These are phyloP conservation scores for Lonicera japonica DNA, from an alignment of 129 eudicot genomes.

Conservation along the genomic window DNA sequence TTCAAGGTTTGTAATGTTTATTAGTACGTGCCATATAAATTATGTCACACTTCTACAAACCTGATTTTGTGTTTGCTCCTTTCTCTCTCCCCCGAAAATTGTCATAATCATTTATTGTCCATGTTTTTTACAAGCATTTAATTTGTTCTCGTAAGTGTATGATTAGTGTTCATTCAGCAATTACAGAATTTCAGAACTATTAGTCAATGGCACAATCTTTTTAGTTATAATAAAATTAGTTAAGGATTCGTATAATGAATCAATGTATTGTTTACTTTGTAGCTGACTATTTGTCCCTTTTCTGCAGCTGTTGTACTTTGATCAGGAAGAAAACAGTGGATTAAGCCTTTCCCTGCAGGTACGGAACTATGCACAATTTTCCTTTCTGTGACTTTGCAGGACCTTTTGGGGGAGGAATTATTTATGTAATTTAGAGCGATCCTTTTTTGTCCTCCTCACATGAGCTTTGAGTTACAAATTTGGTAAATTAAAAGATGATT, in stretches of 20 bases:
- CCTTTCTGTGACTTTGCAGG: not conserved
- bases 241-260: too few species aligned
- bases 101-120: too few species aligned
- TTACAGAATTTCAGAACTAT: too few species aligned
- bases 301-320: constrained; percentile 91
- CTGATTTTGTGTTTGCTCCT: too few species aligned
- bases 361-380: not conserved
- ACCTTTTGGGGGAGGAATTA: not conserved
- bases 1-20: constrained; percentile 59
- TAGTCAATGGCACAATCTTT: too few species aligned
- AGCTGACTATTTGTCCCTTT: not conserved
- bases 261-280: too few species aligned
- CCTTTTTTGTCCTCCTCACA: not conserved
- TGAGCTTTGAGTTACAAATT: not conserved
- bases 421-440: not conserved
- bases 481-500: not conserved
- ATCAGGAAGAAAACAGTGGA: constrained; percentile 81
- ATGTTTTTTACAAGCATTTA: not conserved
- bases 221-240: too few species aligned
- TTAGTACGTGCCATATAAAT: not conserved
- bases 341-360: constrained; percentile 71
- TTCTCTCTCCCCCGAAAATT: too few species aligned
- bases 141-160: not conserved
- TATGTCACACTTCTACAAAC: too few species aligned
- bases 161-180: too few species aligned